Evolutionary conservation across 2,329 filamentous ascomycete genomes (phyloP).

Genomic region (Neurospora crassa): DNA sequence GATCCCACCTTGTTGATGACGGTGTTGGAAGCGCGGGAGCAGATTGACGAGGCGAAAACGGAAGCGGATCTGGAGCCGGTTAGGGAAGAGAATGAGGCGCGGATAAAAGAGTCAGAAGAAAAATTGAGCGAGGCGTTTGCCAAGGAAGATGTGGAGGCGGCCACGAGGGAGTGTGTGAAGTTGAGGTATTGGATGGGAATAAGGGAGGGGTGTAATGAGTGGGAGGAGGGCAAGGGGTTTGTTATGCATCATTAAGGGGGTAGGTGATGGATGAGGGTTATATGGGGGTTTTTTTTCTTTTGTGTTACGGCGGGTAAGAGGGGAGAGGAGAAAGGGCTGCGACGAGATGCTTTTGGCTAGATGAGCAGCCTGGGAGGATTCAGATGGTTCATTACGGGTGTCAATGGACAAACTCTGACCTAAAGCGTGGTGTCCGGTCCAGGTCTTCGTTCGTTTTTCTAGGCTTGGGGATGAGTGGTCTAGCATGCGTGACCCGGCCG

Average conservation of each 20-base stretch:
- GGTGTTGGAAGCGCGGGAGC: slow-evolving; percentile 71
- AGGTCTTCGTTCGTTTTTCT: background rate
- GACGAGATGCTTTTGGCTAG: background rate
- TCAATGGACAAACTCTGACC: background rate
- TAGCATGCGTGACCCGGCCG: background rate
- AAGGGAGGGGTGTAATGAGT: slow-evolving; percentile 66
- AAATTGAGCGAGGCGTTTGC: slow-evolving; percentile 56
- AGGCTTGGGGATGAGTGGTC: background rate
- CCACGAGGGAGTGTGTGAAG: slow-evolving; percentile 62
- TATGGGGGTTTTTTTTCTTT: background rate
- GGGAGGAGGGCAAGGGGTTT: slow-evolving; percentile 66
- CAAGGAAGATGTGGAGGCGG: slow-evolving; percentile 53
- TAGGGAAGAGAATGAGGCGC: slow-evolving; percentile 54
- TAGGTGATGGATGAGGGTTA: background rate
- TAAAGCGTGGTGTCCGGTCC: background rate
- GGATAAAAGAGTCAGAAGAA: slow-evolving; percentile 55
- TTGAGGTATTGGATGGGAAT: slow-evolving; percentile 90
- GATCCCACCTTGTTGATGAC: slow-evolving; percentile 62
- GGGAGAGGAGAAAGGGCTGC: background rate
- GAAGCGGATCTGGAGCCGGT: slow-evolving; percentile 56
- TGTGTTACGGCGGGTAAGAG: too few relatives aligned
- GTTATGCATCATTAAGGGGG: slow-evolving; percentile 39
- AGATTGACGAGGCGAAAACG: slow-evolving; percentile 58
- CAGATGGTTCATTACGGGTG: background rate
- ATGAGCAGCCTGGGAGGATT: background rate